phyloP scores from a whole-genome alignment of 2,329 filamentous ascomycete species.

The Cladosporium sp. region DNA sequence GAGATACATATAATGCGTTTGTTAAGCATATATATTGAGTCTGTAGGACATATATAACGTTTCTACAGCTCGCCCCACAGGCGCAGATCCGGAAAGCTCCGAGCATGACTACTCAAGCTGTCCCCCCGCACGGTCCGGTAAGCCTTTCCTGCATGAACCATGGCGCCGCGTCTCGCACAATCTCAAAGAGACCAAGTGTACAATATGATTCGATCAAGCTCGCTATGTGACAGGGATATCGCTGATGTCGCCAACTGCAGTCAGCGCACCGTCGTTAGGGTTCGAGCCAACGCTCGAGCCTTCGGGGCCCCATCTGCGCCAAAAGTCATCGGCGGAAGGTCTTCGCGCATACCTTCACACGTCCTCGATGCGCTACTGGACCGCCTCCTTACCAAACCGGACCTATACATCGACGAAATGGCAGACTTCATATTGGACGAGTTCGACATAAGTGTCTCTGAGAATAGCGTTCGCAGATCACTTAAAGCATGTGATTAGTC shows the following conservation, averaged over 20 bases:
- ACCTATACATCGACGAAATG: slow-evolving; percentile 3
- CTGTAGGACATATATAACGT: background rate
- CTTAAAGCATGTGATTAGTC: background rate
- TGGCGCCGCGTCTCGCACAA: slow-evolving; percentile 4
- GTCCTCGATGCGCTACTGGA: background rate
- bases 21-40: background rate
- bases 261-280: background rate
- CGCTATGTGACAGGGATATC: background rate
- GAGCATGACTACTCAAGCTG: background rate
- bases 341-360: background rate
- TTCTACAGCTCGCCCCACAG: background rate
- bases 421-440: background rate
- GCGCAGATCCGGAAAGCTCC: background rate
- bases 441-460: background rate
- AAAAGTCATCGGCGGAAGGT: background rate
- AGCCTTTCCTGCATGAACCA: background rate
- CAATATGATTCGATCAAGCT: slow-evolving; percentile 1
- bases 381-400: background rate
- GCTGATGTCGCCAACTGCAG: background rate
- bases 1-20: slow-evolving; percentile 3
- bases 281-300: background rate
- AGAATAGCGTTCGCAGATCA: background rate
- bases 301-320: background rate
- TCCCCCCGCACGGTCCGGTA: background rate
- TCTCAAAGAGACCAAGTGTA: background rate